phyloP scores from a whole-genome alignment of 1,284 basidiomycete species.

The Hymenochaete sp. region DNA sequence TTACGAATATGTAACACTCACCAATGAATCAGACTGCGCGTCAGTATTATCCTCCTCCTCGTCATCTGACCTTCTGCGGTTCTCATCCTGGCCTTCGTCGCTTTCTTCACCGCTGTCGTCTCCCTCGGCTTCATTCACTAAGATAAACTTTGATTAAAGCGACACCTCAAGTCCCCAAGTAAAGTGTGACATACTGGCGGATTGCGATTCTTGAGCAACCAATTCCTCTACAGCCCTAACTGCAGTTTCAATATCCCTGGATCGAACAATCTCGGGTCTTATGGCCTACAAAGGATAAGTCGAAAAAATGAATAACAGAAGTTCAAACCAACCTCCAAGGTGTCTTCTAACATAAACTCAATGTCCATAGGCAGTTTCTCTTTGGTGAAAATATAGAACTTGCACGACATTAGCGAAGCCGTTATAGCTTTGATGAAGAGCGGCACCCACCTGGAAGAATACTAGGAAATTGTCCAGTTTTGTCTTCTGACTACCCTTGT shows the following conservation, averaged over 20 bases:
- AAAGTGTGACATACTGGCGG: slow-evolving; percentile 40
- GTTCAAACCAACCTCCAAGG: slow-evolving; percentile 63
- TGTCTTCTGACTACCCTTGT: slow-evolving; percentile 81
- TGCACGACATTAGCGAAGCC: slow-evolving; percentile 8
- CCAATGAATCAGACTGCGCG: slow-evolving; percentile 46
- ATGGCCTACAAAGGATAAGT: slow-evolving; percentile 46
- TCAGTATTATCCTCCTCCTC: slow-evolving; percentile 46
- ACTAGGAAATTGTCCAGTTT: slow-evolving; percentile 88
- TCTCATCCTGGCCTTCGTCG: slow-evolving; percentile 63
- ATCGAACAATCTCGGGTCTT: slow-evolving; percentile 63
- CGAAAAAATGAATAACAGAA: slow-evolving; percentile 9
- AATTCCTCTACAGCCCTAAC: slow-evolving; percentile 84
- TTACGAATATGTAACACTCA: slow-evolving; percentile 27
- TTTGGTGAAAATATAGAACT: slow-evolving; percentile 90
- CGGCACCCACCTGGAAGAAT: slow-evolving; percentile 76
- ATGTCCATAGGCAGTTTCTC: slow-evolving; percentile 88
- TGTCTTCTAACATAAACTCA: slow-evolving; percentile 93
- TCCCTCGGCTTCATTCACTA: slow-evolving; percentile 22
- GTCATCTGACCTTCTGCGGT: slow-evolving; percentile 39
- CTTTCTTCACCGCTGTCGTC: slow-evolving; percentile 49
- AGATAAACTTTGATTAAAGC: neutral
- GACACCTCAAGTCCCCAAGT: neutral
- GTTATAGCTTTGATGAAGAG: neutral
- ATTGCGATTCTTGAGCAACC: slow-evolving; percentile 58
- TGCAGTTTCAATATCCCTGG: slow-evolving; percentile 77